Conservation (phyloP, 1,284 basidiomycete genomes). For the Porodaedalea pini region DNA sequence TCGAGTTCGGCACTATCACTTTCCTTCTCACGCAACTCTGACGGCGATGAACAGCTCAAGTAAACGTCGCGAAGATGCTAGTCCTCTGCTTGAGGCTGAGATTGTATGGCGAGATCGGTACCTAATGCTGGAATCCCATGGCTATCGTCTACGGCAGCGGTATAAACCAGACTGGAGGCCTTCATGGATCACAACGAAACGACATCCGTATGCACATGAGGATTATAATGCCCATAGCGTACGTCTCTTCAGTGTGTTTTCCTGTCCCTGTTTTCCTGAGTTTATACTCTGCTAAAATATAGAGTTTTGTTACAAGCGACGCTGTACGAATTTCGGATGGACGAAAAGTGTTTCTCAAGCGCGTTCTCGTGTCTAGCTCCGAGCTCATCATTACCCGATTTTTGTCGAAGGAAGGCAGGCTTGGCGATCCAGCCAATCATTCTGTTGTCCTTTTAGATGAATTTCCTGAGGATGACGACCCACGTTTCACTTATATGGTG, state of each 20-base stretch:
- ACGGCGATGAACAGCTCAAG: neutral
- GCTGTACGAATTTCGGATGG: slow-evolving; percentile 3
- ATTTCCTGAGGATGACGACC: too few species aligned
- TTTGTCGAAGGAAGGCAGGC: too few species aligned
- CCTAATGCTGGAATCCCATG: neutral
- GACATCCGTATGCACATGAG: neutral
- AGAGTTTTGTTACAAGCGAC: neutral
- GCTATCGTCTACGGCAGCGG: slow-evolving; percentile 8
- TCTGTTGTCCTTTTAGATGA: too few species aligned
- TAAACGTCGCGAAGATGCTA: neutral
- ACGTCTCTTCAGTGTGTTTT: neutral
- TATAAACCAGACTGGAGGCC: slow-evolving; percentile 12
- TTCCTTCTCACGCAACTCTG: too few species aligned
- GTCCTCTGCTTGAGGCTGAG: neutral
- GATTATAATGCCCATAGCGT: neutral
- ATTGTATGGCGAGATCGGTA: slow-evolving; percentile 2
- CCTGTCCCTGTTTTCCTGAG: neutral
- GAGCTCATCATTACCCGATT: slow-evolving; percentile 24
- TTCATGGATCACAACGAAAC: slow-evolving; percentile 2
- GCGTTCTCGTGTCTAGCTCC: neutral
- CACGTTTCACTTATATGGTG: too few species aligned
- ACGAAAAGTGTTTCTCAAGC: slow-evolving; percentile 11
- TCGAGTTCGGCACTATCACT: too few species aligned
- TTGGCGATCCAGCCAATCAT: too few species aligned
- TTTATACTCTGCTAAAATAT: neutral